Evolutionary conservation across 805 yeast species (phyloP).

Genomic region (Cyberlindnera suaveolens): DNA sequence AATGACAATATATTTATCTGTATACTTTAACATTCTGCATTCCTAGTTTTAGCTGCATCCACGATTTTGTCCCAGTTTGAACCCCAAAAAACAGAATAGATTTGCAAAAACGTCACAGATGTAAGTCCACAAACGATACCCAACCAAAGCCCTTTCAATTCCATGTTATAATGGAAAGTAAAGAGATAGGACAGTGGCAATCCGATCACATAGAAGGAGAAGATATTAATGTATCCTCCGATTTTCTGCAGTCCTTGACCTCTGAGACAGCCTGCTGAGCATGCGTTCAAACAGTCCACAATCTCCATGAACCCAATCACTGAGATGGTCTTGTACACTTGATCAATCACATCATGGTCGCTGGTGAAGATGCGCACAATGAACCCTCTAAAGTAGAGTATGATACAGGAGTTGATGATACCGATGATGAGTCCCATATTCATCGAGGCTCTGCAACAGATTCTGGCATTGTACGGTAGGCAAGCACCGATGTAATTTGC

Average conservation of each 20-base stretch:
- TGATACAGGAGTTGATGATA: constrained; percentile 41
- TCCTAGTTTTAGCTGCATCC: constrained; percentile 35
- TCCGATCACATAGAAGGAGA: constrained; percentile 67
- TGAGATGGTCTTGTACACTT: constrained; percentile 50
- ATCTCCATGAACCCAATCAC: constrained; percentile 63
- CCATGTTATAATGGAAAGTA: constrained; percentile 44
- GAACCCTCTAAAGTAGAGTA: constrained; percentile 41
- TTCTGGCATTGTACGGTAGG: constrained; percentile 38
- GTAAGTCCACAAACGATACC: constrained; percentile 63
- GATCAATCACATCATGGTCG: constrained; percentile 49
- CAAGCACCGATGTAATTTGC: constrained; percentile 66
- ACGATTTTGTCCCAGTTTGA: constrained; percentile 49
- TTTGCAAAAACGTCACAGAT: constrained; percentile 44
- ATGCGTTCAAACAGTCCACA: constrained; percentile 65
- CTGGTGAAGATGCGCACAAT: constrained; percentile 56
- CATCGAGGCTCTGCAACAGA: constrained; percentile 39
- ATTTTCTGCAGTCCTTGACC: constrained; percentile 82
- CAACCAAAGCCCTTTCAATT: constrained; percentile 66
- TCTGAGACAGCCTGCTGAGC: constrained; percentile 73
- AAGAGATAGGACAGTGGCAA: constrained; percentile 56
- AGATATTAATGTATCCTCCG: constrained; percentile 65
- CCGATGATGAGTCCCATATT: constrained; percentile 38
- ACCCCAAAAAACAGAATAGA: constrained; percentile 37
- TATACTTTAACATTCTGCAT: constrained; percentile 9
- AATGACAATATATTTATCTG: too few species aligned